Conservation (phyloP, 768 basidiomycete species). For the Mycena galopus region DNA sequence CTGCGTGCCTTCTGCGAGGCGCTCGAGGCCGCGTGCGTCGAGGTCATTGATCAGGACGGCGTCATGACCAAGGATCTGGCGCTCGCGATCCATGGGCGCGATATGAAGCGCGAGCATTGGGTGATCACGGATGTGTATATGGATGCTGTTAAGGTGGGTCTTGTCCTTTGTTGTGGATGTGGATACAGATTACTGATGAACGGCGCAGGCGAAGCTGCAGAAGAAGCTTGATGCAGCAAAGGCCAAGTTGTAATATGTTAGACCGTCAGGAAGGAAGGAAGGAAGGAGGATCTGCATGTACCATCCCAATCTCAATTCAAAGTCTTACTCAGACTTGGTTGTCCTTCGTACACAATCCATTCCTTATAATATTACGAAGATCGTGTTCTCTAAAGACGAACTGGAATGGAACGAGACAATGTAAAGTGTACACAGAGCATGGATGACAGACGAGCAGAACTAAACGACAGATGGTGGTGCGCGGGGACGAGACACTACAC, state of each 20-base stretch:
- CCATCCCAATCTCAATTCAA: no score
- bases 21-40: constrained; percentile 90
- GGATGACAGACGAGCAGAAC: constrained; percentile 19
- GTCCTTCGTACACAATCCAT: no score
- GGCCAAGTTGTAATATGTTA: not conserved
- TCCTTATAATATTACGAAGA: not conserved
- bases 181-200: constrained; percentile 32
- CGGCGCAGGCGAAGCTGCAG: constrained; percentile 18
- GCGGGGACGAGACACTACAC: not conserved
- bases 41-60: constrained; percentile 90
- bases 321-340: no score
- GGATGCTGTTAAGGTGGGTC: constrained; percentile 80
- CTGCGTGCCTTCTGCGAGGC: constrained; percentile 81
- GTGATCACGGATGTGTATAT: constrained; percentile 95
- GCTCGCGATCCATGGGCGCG: constrained; percentile 91
- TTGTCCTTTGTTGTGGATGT: not conserved
- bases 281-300: no score
- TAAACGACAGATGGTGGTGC: constrained; percentile 6
- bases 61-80: constrained; percentile 99
- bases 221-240: not conserved
- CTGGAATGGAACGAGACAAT: not conserved
- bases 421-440: constrained; percentile 31
- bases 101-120: constrained; percentile 95
- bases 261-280: no score
- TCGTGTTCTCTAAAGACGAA: constrained; percentile 25